Percentiles rank a stretch among this genome's conserved stretches.
phyloP scores from a whole-genome alignment of 495 filamentous ascomycete species.

The Annulohypoxylon nitens region DNA sequence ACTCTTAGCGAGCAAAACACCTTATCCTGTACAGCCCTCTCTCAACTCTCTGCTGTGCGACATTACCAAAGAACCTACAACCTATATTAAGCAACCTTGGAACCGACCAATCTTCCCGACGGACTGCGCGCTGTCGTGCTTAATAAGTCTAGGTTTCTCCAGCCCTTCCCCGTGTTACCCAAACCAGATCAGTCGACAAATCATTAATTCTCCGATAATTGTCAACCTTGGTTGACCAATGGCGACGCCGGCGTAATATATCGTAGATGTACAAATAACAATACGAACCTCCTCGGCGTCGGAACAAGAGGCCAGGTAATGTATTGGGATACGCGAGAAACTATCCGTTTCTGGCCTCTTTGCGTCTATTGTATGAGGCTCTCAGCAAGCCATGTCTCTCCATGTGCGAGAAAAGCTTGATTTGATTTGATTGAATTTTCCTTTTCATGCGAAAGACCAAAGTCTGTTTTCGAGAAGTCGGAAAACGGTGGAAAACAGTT shows the following conservation, averaged over 20 bases:
- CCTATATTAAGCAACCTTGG: constrained; percentile 35
- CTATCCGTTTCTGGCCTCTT: constrained; percentile 1
- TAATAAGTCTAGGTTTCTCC: constrained; percentile 17
- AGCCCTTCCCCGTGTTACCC: constrained; percentile 38
- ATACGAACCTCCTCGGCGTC: constrained; percentile 32
- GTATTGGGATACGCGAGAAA: constrained; percentile 7
- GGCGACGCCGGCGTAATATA: constrained; percentile 26
- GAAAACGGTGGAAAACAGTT: background rate
- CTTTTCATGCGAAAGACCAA: no score
- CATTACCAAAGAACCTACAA: constrained; percentile 27
- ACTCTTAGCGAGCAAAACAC: constrained; percentile 22
- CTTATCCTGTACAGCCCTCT: constrained; percentile 16
- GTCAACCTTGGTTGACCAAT: constrained; percentile 22
- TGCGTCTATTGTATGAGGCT: constrained; percentile 8
- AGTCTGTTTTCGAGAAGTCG: background rate
- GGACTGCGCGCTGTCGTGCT: constrained; percentile 25
- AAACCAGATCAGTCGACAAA: constrained; percentile 37
- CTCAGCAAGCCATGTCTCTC: constrained; percentile 8
- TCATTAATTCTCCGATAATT: constrained; percentile 49
- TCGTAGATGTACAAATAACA: constrained; percentile 24
- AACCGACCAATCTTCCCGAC: constrained; percentile 32
- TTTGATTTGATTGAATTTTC: background rate
- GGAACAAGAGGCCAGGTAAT: constrained; percentile 14
- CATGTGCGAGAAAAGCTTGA: background rate
- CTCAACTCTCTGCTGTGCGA: constrained; percentile 35